Base-by-base conservation (phyloP, 1,284 basidiomycete genomes). In the Austroboletus novae-zelandiae region DNA sequence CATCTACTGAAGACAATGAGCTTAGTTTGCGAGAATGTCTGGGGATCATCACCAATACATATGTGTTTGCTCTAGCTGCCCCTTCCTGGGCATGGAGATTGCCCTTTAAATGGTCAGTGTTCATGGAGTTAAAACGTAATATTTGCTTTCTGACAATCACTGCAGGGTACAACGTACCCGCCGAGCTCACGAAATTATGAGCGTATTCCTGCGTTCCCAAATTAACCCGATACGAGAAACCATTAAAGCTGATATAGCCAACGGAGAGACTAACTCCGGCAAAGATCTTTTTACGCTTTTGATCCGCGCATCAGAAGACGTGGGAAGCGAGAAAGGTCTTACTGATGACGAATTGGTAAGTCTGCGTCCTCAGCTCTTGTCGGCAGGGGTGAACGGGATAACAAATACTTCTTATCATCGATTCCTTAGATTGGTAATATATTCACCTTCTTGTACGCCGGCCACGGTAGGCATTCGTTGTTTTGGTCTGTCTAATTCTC, bases 371-470 rank as follows among this genome's bases (percentile, higher is more conserved):
- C 20, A 23, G 20, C 20, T 23, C 20, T 23, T 23, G 20, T 23
- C 20, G 5, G 20, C 20, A 23, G 20, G 20, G 20, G 20, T 23
- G 20, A 23, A 5, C 20, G 5, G 20, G 20, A 23, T 23, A 23
- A 23, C 20, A 23, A 23, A 23, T 23, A 23, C 5, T 23, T 23
- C 20, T 1, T 34, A 10, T 9, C 3, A 11, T 36, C 9, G 13
- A 29, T 5, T 25, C 14, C 15, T 29, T 30, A 80, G 78, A 75
- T 81, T 47, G 78, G 78, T 9, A 78, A 81, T 50, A 66, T 79
- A 3, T 82, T 74, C 57, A 57, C 74, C 8, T 67, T 81, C 59
- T 61, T 83, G 43, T 76, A 79, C 53, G 79, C 80, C 34, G 80
- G 80, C 14, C 79, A 81, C 55, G 80, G 79, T 79, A 55, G 25